Conservation (phyloP, 768 basidiomycete genomes). For the Boletus sp. region DNA sequence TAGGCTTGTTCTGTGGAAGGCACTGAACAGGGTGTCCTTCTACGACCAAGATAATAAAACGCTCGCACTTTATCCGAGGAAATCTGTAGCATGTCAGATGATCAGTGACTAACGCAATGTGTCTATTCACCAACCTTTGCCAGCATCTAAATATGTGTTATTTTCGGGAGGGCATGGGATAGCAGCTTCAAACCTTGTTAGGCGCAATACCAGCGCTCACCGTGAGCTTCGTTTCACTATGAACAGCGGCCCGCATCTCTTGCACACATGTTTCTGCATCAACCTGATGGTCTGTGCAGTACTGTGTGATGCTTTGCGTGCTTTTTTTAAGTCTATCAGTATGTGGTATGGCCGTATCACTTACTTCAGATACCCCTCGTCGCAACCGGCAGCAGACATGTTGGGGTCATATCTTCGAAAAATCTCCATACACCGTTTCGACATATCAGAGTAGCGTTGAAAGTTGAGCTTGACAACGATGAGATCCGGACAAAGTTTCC, state of each 20-base stretch:
- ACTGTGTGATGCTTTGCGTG: conserved; percentile 68
- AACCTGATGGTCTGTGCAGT: conserved; percentile 67
- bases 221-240: conserved; percentile 78
- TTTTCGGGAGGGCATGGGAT: conserved; percentile 10
- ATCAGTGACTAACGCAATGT: neutral
- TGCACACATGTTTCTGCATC: conserved; percentile 71
- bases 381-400: conserved; percentile 74
- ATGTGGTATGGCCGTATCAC: conserved; percentile 18
- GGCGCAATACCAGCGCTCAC: conserved; percentile 95
- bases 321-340: conserved; percentile 3
- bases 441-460: conserved; percentile 66
- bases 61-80: conserved; percentile 79
- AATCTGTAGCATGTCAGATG: conserved; percentile 47
- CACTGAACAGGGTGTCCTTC: neutral
- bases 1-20: conserved; percentile 76
- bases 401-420: conserved; percentile 70
- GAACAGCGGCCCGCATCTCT: conserved; percentile 70
- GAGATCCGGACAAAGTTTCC: conserved; percentile 89
- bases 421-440: conserved; percentile 65
- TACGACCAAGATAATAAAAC: neutral
- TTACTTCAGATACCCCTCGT: conserved; percentile 91
- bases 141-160: conserved; percentile 58
- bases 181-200: conserved; percentile 65
- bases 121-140: conserved; percentile 73
- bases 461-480: conserved; percentile 61